A percentile compares a stretch with the other conserved stretches of the same genome.
Evolutionary conservation across 768 basidiomycete genomes (phyloP).

Genomic region (Fomitopsis serialis): DNA sequence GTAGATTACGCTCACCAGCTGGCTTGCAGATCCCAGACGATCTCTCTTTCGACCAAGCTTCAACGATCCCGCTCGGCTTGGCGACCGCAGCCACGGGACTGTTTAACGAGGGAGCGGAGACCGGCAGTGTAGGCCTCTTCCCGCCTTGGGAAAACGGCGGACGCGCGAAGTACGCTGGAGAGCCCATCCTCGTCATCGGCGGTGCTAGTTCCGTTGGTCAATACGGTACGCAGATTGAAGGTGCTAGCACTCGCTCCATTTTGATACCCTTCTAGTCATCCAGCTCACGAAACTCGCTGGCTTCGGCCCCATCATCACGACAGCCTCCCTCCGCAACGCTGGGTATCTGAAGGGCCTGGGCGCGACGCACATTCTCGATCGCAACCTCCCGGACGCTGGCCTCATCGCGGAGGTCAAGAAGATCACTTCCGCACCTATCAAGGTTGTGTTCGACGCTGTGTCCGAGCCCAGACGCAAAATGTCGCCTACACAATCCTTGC

Average conservation of each 20-base stretch:
- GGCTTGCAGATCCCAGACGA: slow-evolving; percentile 11
- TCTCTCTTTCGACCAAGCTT: slow-evolving; percentile 10
- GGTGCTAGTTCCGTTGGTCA: slow-evolving; percentile 23
- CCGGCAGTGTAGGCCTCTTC: slow-evolving; percentile 2
- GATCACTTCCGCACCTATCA: slow-evolving; percentile 14
- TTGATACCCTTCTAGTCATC: slow-evolving; percentile 3
- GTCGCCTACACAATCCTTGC: slow-evolving; percentile 15
- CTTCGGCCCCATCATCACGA: slow-evolving; percentile 14
- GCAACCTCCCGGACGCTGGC: slow-evolving; percentile 6
- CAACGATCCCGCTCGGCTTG: slow-evolving; percentile 6
- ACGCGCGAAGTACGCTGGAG: slow-evolving; percentile 13
- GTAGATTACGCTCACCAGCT: too few relatives aligned
- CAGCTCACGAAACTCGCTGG: slow-evolving; percentile 13
- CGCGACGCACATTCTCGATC: slow-evolving; percentile 24
- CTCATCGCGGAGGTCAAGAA: slow-evolving; percentile 3
- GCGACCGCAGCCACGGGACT: slow-evolving; percentile 6
- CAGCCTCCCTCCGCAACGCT: slow-evolving; percentile 11
- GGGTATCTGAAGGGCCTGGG: slow-evolving; percentile 6
- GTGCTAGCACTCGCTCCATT: too few relatives aligned
- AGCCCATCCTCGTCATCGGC: slow-evolving; percentile 20
- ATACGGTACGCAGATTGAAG: slow-evolving; percentile 10
- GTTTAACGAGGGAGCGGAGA: slow-evolving; percentile 3
- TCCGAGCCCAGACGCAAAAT: slow-evolving; percentile 9
- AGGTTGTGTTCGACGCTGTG: slow-evolving; percentile 16
- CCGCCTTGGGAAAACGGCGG: slow-evolving; percentile 20